Percentiles rank a stretch among this genome's conserved stretches.
phyloP scores from a whole-genome alignment of 225 moss, liverwort and hornwort species.

The Sphagnum contortum region DNA sequence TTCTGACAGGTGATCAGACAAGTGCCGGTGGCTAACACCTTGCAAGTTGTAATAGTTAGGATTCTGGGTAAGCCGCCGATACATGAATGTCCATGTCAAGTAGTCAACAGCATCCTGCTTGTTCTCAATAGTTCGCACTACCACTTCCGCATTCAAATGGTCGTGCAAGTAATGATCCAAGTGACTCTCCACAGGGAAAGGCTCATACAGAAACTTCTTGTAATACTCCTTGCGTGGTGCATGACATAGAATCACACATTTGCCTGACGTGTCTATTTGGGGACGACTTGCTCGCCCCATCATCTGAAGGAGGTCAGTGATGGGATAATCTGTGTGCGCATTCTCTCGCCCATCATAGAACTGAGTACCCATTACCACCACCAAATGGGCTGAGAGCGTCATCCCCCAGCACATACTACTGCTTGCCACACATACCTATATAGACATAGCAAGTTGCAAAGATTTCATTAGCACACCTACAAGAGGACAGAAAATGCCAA shows the following conservation, averaged over 20 bases:
- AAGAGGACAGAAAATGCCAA: no score
- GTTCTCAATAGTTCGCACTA: constrained; percentile 89
- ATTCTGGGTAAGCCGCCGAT: constrained; percentile 86
- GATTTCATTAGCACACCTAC: no score
- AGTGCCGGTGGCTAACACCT: constrained; percentile 89
- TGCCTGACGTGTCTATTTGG: constrained; percentile 66
- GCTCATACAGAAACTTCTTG: constrained; percentile 90
- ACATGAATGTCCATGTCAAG: constrained; percentile 92
- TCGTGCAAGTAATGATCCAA: constrained; percentile 85
- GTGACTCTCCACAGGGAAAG: constrained; percentile 93
- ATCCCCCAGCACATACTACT: constrained; percentile 99
- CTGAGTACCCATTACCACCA: constrained; percentile 95
- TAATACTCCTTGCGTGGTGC: constrained; percentile 93
- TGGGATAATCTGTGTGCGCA: constrained; percentile 88
- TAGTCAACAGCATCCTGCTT: constrained; percentile 99
- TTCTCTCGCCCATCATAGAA: constrained; percentile 95
- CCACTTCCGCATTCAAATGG: constrained; percentile 89
- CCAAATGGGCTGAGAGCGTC: constrained; percentile 74
- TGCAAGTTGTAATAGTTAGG: constrained; percentile 91
- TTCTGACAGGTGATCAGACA: constrained; percentile 88
- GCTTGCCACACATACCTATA: constrained; percentile 78
- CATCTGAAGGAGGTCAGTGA: constrained; percentile 94
- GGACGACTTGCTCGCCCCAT: constrained; percentile 92
- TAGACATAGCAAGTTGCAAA: constrained; percentile 4
- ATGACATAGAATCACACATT: constrained; percentile 91